Conservation (phyloP, 163 green algal species). For the Botryococcus braunii region DNA sequence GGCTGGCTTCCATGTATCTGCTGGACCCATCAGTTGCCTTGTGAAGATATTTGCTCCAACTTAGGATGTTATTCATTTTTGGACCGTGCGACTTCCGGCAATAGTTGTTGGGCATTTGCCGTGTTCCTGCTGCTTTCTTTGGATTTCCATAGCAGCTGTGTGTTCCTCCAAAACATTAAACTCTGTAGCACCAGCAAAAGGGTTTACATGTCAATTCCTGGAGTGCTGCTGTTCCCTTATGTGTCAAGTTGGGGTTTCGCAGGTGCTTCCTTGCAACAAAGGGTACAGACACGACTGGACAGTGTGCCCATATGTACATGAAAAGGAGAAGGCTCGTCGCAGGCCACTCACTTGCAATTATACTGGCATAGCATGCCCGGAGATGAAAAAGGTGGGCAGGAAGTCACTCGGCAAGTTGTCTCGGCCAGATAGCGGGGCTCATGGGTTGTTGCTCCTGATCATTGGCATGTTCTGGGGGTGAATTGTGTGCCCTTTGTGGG, state of each 20-base stretch:
- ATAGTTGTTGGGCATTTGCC: not conserved
- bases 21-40: constrained; percentile 1
- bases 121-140: not conserved
- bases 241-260: constrained; percentile 6
- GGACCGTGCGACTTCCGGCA: not conserved
- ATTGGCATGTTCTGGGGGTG: not conserved
- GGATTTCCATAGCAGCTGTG: not conserved
- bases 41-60: not conserved
- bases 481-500: not conserved
- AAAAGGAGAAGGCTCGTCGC: constrained; percentile 59
- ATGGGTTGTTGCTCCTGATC: not conserved
- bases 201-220: too few relatives aligned
- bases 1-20: not conserved
- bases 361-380: constrained; percentile 72
- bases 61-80: not conserved
- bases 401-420: too few relatives aligned
- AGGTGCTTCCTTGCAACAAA: constrained; percentile 70
- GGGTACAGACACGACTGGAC: constrained; percentile 72
- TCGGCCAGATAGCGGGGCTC: too few relatives aligned
- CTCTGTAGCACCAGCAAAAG: too few relatives aligned
- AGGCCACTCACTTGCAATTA: constrained; percentile 54
- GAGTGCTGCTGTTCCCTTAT: not conserved
- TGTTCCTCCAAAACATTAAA: too few relatives aligned
- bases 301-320: constrained; percentile 45
- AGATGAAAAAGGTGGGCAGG: constrained; percentile 65